Conservation (phyloP, 2,329 filamentous ascomycete genomes). For the Claviceps paspali region DNA sequence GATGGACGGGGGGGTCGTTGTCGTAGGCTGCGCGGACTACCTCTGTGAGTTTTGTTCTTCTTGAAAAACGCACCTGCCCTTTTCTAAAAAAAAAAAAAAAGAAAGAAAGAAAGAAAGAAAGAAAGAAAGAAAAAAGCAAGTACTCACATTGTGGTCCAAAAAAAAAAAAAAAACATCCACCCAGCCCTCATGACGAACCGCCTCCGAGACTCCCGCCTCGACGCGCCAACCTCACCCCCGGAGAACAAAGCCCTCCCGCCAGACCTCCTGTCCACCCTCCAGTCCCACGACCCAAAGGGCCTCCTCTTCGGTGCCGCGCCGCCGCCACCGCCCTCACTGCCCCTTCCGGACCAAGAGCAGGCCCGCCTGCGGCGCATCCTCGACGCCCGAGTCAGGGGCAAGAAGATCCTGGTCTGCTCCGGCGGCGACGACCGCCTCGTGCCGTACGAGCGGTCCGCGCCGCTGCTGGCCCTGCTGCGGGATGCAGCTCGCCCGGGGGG, state of each 20-base stretch:
- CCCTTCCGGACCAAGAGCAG: slow-evolving; percentile 22
- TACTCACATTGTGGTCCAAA: too few relatives aligned
- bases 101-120: too few relatives aligned
- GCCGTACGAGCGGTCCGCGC: slow-evolving; percentile 44
- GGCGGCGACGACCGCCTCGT: slow-evolving; percentile 58
- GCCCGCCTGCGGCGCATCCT: slow-evolving; percentile 29
- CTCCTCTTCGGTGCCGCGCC: slow-evolving; percentile 45
- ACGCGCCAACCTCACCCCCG: slow-evolving; percentile 43
- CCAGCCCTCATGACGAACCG: slow-evolving; percentile 59
- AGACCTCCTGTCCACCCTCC: slow-evolving; percentile 47
- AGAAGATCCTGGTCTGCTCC: slow-evolving; percentile 48
- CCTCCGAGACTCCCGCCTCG: slow-evolving; percentile 47
- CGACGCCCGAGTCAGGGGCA: slow-evolving; percentile 37
- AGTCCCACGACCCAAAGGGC: slow-evolving; percentile 58
- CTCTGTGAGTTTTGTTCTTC: slow-evolving; percentile 32
- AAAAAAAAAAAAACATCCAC: too few relatives aligned
- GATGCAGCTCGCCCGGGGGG: slow-evolving; percentile 24
- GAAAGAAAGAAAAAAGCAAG: too few relatives aligned
- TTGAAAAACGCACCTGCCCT: too few relatives aligned
- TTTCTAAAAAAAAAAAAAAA: too few relatives aligned
- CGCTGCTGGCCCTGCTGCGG: slow-evolving; percentile 48
- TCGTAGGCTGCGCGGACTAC: slow-evolving; percentile 87
- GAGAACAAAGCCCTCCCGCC: slow-evolving; percentile 65
- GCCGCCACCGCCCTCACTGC: slow-evolving; percentile 14
- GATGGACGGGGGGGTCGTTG: slow-evolving; percentile 60